Base-by-base conservation (phyloP, 1,284 basidiomycete genomes). In the Ceratobasidium sp. region DNA sequence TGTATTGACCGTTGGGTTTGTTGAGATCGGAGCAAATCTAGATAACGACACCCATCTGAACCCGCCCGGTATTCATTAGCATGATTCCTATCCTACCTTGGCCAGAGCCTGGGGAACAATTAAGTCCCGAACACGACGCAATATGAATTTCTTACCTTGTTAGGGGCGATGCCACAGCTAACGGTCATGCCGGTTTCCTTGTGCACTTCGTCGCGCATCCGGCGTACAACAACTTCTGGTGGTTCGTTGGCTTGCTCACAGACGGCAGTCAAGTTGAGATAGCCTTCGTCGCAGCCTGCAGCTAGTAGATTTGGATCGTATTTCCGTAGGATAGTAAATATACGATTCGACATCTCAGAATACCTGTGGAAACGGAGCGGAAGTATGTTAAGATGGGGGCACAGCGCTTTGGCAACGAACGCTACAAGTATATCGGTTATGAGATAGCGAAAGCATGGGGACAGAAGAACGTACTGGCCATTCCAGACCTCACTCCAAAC, bases 1-100 rank as follows among this genome's bases (percentile, higher is more conserved):
- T 88, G 80, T 90, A 98, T 83, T 97, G 94, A 1, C 96, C 96
- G 81, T 98, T 94, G 0, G 96, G 96, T 84, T 98, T 98, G 84
- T 98, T 98, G 91, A 94, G 79, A 60, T 98, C 96, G 53, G 95
- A 97, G 82, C 94, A 96, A 73, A 98, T 97, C 93, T 97, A 82
- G n/a, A 26, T 15, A 23, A 51, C 15, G 11, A 17, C 65, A 45
- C 60, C 35, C 39, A 42, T 13, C 17, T 23, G 33, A 64, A 26
- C 17, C 17, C 6, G 63, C 53, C 23, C 31, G 42, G 20, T 6
- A n/a, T 23, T 20, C 39, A 58, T 42, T 35, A 47, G 26, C 20
- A n/a, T 45, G 3, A 42, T 49, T 35, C 23, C 23, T 49, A 35
- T 77, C 83, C 73, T 77, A 92, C 92, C 86, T 96, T 96, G 58